These are phyloP conservation scores for Penicillium bovifimosum DNA, from an alignment of 495 filamentous ascomycete species.

Conservation along the genomic window DNA sequence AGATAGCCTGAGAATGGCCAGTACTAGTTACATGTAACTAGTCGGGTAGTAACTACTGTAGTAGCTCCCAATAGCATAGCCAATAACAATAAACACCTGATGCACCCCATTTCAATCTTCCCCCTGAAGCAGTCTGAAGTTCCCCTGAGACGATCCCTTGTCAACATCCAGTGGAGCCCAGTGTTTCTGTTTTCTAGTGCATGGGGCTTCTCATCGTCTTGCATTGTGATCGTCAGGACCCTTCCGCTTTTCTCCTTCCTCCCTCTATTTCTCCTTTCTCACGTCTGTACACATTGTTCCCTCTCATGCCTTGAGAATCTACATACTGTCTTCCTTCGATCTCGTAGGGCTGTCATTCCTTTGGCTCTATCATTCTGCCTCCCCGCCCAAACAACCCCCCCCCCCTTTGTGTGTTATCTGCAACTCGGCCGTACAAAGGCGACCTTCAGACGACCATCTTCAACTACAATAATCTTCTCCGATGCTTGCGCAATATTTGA, in stretches of 20 bases:
- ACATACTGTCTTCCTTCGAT: neutral
- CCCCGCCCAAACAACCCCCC: conserved; percentile 7
- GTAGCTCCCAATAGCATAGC: neutral
- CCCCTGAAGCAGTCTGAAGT: conserved; percentile 7
- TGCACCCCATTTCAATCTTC: neutral
- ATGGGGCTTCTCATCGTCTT: conserved; percentile 13
- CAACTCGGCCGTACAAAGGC: neutral
- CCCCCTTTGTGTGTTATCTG: conserved; percentile 13
- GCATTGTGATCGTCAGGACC: conserved; percentile 31
- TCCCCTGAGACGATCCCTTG: conserved; percentile 8
- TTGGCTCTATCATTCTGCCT: conserved; percentile 15
- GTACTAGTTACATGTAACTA: neutral
- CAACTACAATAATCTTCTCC: neutral
- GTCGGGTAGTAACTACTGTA: too few relatives aligned
- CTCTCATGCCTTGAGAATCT: neutral
- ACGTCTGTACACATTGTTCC: conserved; percentile 3
- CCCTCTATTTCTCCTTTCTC: conserved; percentile 14
- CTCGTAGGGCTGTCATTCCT: conserved; percentile 39
- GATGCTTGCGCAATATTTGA: conserved; percentile 9
- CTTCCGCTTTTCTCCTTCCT: conserved; percentile 16
- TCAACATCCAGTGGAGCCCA: neutral
- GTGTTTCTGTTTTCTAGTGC: conserved; percentile 11
- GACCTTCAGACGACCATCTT: neutral
- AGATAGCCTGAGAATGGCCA: neutral
- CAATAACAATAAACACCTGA: neutral